phyloP scores from a whole-genome alignment of 1,284 basidiomycete species.

The Melampsora americana region DNA sequence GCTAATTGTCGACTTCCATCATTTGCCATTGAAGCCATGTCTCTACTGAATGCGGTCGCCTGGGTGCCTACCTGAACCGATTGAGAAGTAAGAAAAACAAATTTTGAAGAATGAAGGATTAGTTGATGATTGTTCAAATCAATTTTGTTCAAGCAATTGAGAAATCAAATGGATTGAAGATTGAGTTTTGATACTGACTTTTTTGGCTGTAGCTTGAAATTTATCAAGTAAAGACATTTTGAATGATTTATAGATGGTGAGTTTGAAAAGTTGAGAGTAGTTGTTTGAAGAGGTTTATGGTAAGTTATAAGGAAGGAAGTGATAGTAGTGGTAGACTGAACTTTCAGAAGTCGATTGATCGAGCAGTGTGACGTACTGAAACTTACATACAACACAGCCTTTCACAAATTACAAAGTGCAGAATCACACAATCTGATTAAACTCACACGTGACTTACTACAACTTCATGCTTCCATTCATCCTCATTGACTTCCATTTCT shows the following conservation, averaged over 20 bases:
- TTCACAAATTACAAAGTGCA: not conserved
- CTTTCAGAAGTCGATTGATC: not conserved
- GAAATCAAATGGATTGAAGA: not conserved
- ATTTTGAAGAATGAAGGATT: too few relatives aligned
- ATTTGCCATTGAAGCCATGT: slow-evolving; percentile 37
- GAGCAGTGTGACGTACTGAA: not conserved
- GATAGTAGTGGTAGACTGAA: not conserved
- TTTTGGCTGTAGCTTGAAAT: slow-evolving; percentile 39
- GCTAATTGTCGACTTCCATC: slow-evolving; percentile 36
- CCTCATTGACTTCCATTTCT: not conserved
- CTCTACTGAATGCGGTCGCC: slow-evolving; percentile 39
- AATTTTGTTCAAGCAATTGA: not conserved
- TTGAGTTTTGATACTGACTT: not conserved
- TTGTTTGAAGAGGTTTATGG: not conserved
- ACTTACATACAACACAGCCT: not conserved
- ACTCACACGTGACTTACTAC: not conserved
- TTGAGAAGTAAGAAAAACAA: not conserved
- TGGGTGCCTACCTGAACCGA: slow-evolving; percentile 29
- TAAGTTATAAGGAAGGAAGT: not conserved
- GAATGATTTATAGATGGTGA: not conserved
- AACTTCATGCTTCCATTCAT: not conserved
- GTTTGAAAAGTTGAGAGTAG: too few relatives aligned
- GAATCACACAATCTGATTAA: too few relatives aligned
- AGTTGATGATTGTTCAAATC: too few relatives aligned
- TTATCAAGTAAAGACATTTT: slow-evolving; percentile 37